Conservation (phyloP, 106 monocot species). For the Acorus gramineus region DNA sequence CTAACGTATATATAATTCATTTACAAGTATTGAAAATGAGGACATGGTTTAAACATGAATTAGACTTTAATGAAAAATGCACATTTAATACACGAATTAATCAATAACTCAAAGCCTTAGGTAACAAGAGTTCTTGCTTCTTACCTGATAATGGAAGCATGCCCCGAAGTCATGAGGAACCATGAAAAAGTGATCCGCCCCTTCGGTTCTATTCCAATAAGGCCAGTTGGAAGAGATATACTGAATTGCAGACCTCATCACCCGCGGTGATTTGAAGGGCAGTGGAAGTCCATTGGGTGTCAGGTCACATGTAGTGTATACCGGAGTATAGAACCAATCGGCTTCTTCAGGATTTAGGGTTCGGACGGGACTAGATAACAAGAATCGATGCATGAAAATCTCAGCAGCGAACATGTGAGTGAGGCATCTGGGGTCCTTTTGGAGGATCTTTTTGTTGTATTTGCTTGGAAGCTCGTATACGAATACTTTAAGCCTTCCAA, state of each 20-base stretch:
- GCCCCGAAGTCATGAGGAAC: conserved; percentile 82
- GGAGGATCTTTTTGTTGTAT: conserved; percentile 85
- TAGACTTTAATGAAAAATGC: too few species aligned
- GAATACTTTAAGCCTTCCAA: conserved; percentile 76
- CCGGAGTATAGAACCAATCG: conserved; percentile 77
- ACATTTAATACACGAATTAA: too few species aligned
- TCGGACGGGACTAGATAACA: conserved; percentile 69
- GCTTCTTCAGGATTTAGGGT: conserved; percentile 82
- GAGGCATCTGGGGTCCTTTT: conserved; percentile 75
- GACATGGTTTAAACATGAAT: too few species aligned
- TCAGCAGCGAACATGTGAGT: conserved; percentile 94
- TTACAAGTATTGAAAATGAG: too few species aligned
- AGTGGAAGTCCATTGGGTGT: conserved; percentile 65
- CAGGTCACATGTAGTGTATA: conserved; percentile 76
- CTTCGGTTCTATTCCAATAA: conserved; percentile 84
- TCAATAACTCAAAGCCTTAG: too few species aligned
- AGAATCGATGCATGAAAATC: conserved; percentile 87
- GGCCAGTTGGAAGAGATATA: conserved; percentile 67
- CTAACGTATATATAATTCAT: too few species aligned
- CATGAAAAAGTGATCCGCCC: conserved; percentile 78
- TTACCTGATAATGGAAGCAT: conserved; percentile 85
- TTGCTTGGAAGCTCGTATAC: conserved; percentile 80
- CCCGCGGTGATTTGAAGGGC: conserved; percentile 73
- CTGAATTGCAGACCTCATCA: conserved; percentile 80
- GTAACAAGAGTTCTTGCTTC: too few species aligned